phyloP scores from a whole-genome alignment of 2,329 filamentous ascomycete genomes.

The Xylaria sp. region DNA sequence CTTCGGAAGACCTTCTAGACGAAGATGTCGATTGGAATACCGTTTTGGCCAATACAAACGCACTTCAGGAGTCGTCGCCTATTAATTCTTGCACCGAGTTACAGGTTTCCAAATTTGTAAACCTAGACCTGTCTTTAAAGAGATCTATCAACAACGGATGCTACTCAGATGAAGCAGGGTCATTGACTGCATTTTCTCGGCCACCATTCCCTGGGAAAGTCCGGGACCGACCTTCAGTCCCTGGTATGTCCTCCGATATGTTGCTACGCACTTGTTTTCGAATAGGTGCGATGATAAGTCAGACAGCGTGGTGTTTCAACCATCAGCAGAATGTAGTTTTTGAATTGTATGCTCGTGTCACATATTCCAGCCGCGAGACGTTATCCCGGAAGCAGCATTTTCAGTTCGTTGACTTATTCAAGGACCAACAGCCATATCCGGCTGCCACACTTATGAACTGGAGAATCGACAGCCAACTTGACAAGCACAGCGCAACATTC shows the following conservation, averaged over 20 bases:
- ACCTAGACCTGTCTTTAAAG: neutral
- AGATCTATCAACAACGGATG: neutral
- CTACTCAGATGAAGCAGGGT: conserved; percentile 24
- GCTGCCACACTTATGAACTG: conserved; percentile 46
- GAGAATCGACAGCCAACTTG: conserved; percentile 44
- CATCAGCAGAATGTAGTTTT: conserved; percentile 59
- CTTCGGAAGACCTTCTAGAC: conserved; percentile 50
- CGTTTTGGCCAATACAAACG: conserved; percentile 43
- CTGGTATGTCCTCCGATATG: conserved; percentile 60
- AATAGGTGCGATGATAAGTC: conserved; percentile 68
- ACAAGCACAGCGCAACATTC: conserved; percentile 46
- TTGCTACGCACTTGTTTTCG: conserved; percentile 71
- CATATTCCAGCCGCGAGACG: conserved; percentile 66
- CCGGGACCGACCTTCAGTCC: conserved; percentile 63
- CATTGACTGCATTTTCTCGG: conserved; percentile 60
- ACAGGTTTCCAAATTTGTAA: neutral
- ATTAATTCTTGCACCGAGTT: conserved; percentile 12
- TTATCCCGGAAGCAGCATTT: conserved; percentile 67
- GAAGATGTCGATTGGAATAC: conserved; percentile 57
- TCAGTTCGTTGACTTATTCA: conserved; percentile 71
- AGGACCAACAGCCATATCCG: conserved; percentile 65
- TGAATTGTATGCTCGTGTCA: conserved; percentile 72
- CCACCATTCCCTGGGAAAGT: conserved; percentile 62
- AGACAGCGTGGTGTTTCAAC: conserved; percentile 52
- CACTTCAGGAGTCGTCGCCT: conserved; percentile 34